A percentile compares a stretch with the other conserved stretches of the same genome.
phyloP scores from a whole-genome alignment of 306 rosid genomes.

The Prunus davidiana region DNA sequence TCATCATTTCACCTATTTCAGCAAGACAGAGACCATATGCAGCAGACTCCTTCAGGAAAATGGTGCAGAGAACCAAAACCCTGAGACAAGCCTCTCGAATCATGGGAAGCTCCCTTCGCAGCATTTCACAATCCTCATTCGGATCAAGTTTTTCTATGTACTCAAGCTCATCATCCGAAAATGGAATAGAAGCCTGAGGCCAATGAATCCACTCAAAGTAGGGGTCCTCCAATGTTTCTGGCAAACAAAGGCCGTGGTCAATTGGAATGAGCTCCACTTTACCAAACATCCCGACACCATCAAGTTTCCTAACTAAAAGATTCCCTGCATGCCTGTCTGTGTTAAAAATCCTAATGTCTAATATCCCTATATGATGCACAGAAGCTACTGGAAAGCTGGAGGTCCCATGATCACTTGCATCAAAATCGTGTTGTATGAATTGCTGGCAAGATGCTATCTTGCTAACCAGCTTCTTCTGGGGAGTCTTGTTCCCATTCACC shows the following conservation, averaged over 20 bases:
- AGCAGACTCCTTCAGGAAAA: slow-evolving; percentile 86
- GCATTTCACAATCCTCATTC: slow-evolving; percentile 62
- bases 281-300: slow-evolving; percentile 75
- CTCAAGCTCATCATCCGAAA: slow-evolving; percentile 84
- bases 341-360: slow-evolving; percentile 94
- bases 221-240: slow-evolving; percentile 92
- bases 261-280: slow-evolving; percentile 93
- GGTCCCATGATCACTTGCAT: slow-evolving; percentile 98
- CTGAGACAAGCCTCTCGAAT: slow-evolving; percentile 93
- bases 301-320: slow-evolving; percentile 80
- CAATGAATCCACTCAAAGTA: slow-evolving; percentile 99
- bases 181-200: slow-evolving; percentile 98
- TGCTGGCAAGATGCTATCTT: slow-evolving; percentile 94
- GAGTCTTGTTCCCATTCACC: slow-evolving; percentile 63
- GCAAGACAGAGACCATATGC: slow-evolving; percentile 76
- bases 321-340: slow-evolving; percentile 98
- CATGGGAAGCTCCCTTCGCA: slow-evolving; percentile 81
- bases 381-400: slow-evolving; percentile 88
- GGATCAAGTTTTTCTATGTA: slow-evolving; percentile 69
- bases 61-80: slow-evolving; percentile 85
- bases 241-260: slow-evolving; percentile 97
- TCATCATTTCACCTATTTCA: slow-evolving; percentile 99
- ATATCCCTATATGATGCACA: slow-evolving; percentile 95
- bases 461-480: slow-evolving; percentile 72
- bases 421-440: slow-evolving; percentile 90